Evolutionary conservation across 495 filamentous ascomycete species (phyloP).

Genomic region (Neurospora discreta): DNA sequence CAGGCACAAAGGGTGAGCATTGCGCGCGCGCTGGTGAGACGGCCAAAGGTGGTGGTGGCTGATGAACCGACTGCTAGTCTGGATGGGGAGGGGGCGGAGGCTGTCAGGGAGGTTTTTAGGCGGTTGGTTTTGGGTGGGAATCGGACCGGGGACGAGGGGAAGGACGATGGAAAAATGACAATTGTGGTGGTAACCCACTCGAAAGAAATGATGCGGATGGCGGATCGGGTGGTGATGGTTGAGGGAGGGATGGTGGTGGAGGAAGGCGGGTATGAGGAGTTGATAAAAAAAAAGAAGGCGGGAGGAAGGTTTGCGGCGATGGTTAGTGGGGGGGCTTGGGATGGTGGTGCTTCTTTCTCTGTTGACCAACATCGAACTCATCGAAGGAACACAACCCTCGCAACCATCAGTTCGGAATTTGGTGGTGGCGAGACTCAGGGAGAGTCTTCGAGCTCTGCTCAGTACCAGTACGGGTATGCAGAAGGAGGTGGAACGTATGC

Average conservation of each 20-base stretch:
- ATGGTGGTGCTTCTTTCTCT: not conserved
- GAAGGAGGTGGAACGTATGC: no score
- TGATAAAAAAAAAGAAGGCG: conserved; percentile 27
- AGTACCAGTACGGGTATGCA: not conserved
- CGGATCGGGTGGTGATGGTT: conserved; percentile 58
- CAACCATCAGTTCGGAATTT: not conserved
- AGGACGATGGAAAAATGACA: conserved; percentile 11
- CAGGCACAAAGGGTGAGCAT: conserved; percentile 78
- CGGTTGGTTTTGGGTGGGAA: not conserved
- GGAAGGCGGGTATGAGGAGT: conserved; percentile 45
- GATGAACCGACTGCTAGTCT: conserved; percentile 83
- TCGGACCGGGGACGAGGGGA: no score
- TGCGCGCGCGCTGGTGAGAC: conserved; percentile 63
- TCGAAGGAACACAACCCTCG: not conserved
- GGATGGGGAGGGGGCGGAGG: conserved; percentile 57
- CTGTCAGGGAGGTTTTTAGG: conserved; percentile 45
- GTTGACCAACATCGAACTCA: not conserved
- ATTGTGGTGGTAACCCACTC: conserved; percentile 70
- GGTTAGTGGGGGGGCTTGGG: conserved; percentile 12
- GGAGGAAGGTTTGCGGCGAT: conserved; percentile 25
- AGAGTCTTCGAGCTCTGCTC: not conserved
- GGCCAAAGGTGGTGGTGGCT: conserved; percentile 61
- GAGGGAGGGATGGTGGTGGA: conserved; percentile 59
- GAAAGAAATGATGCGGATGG: conserved; percentile 72
- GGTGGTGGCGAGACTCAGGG: not conserved